phyloP scores from a whole-genome alignment of 495 filamentous ascomycete species.

The Neurospora sp. region DNA sequence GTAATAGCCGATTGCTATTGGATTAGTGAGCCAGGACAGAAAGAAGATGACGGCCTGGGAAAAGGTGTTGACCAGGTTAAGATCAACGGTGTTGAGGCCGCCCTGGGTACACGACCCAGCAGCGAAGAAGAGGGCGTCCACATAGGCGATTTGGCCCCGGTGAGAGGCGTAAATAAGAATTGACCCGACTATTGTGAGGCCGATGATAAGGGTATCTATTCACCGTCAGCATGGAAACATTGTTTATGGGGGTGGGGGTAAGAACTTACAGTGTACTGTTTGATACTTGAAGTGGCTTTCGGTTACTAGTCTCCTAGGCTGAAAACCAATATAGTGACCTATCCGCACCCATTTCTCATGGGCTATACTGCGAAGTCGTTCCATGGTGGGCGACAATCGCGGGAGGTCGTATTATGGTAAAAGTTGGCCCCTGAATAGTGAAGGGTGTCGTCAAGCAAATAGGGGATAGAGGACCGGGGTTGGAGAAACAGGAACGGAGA shows the following conservation, averaged over 20 bases:
- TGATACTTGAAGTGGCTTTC: slow-evolving; percentile 66
- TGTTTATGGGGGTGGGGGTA: not conserved
- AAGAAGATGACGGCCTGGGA: slow-evolving; percentile 69
- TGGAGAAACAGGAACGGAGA: not conserved
- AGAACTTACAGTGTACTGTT: slow-evolving; percentile 62
- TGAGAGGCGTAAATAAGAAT: slow-evolving; percentile 58
- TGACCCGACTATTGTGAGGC: slow-evolving; percentile 57
- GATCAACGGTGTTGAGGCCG: slow-evolving; percentile 77
- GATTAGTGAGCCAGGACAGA: slow-evolving; percentile 65
- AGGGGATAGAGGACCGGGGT: not conserved
- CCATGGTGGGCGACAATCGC: not conserved
- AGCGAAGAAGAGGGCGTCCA: slow-evolving; percentile 82
- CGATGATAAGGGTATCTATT: slow-evolving; percentile 71
- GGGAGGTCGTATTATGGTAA: not conserved
- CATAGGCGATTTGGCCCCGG: slow-evolving; percentile 53
- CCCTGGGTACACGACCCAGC: slow-evolving; percentile 79
- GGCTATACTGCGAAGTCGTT: not conserved
- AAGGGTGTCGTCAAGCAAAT: not conserved
- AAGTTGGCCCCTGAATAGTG: not conserved
- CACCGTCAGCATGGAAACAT: not conserved
- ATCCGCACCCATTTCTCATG: not conserved
- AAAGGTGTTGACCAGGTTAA: slow-evolving; percentile 64
- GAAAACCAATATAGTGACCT: not conserved
- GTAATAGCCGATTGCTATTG: slow-evolving; percentile 78
- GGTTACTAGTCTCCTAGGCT: not conserved